Evolutionary conservation across 2,329 filamentous ascomycete genomes (phyloP).

Genomic region (Colletotrichum musae): DNA sequence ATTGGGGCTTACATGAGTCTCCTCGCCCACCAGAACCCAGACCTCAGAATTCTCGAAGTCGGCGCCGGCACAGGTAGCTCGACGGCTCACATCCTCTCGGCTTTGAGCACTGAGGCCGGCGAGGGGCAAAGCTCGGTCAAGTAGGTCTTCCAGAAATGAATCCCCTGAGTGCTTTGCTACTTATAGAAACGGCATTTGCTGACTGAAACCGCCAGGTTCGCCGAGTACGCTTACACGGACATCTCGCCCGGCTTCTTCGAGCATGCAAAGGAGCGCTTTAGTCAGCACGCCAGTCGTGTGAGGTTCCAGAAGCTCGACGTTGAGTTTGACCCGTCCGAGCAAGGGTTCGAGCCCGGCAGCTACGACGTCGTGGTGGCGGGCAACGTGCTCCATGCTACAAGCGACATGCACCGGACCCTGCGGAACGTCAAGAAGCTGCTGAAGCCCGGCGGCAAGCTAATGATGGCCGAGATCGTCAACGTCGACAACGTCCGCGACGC

Average conservation of each 20-base stretch:
- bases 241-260: conserved; percentile 59
- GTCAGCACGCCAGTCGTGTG: conserved; percentile 40
- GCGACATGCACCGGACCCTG: conserved; percentile 44
- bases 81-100: conserved; percentile 52
- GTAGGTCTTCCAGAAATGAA: not conserved
- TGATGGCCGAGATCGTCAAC: conserved; percentile 44
- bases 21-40: conserved; percentile 48
- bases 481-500: conserved; percentile 34
- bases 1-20: conserved; percentile 25
- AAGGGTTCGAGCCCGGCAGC: conserved; percentile 50
- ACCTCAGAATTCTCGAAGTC: conserved; percentile 52
- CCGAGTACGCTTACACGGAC: conserved; percentile 60
- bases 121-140: conserved; percentile 9
- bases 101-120: conserved; percentile 42
- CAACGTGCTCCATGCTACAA: conserved; percentile 49
- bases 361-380: conserved; percentile 55
- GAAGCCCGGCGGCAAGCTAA: conserved; percentile 48
- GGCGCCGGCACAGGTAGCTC: conserved; percentile 57
- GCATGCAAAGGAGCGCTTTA: conserved; percentile 49
- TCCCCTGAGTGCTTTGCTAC: not conserved
- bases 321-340: conserved; percentile 47
- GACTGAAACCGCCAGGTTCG: conserved; percentile 20
- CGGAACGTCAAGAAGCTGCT: conserved; percentile 42
- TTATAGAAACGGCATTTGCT: not conserved
- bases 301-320: conserved; percentile 48